Evolutionary conservation across 139 green algal genomes (phyloP).

Genomic region (Eudorina sp.): DNA sequence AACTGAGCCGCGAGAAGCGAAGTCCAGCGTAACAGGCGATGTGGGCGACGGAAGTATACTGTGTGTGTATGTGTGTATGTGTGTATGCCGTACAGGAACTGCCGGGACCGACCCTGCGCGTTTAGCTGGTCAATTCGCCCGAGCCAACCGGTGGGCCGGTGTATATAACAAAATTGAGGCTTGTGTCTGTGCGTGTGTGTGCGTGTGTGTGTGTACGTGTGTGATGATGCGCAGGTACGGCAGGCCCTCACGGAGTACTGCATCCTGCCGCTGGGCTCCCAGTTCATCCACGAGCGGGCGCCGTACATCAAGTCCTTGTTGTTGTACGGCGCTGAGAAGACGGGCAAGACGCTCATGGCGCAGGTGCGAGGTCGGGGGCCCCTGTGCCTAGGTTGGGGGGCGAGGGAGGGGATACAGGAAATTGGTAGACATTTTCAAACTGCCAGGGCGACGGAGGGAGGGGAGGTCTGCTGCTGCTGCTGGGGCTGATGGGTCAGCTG

Average conservation of each 20-base stretch:
- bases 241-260: conserved; percentile 86
- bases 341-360: conserved; percentile 89
- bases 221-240: conserved; percentile 63
- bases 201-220: neutral
- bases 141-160: no score
- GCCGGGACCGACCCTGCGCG: no score
- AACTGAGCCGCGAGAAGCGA: no score
- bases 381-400: neutral
- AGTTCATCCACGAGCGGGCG: conserved; percentile 74
- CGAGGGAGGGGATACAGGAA: neutral
- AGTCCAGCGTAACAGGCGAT: no score
- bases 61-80: no score
- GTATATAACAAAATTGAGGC: no score
- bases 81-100: no score
- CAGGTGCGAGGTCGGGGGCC: conserved; percentile 58
- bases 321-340: conserved; percentile 84
- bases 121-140: no score
- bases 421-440: no score
- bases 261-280: conserved; percentile 83
- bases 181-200: neutral
- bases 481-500: no score
- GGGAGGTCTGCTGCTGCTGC: no score
- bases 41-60: no score
- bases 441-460: neutral
- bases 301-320: conserved; percentile 80